Evolutionary conservation across 108 stramenopile species (phyloP).

Genomic region (Cyclotella baltica): DNA sequence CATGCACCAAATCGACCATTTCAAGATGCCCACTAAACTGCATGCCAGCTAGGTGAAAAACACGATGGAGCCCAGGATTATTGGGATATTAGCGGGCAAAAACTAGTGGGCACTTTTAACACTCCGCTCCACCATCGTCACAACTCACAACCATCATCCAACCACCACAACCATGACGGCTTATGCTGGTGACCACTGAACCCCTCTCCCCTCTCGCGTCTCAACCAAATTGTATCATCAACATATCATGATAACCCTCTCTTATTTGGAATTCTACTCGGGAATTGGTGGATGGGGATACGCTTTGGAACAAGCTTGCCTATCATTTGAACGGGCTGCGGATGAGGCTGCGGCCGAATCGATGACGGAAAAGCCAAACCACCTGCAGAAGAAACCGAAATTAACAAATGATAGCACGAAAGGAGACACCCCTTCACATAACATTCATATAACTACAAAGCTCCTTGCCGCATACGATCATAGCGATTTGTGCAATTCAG

Average conservation of each 20-base stretch:
- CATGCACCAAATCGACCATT: no score
- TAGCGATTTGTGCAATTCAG: constrained; percentile 72
- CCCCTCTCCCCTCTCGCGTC: background rate
- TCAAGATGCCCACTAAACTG: no score
- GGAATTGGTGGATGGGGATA: constrained; percentile 92
- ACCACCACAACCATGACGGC: no score
- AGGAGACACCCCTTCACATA: background rate
- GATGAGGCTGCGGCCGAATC: background rate
- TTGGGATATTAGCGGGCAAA: background rate
- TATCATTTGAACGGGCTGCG: constrained; percentile 28
- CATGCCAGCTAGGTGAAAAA: no score
- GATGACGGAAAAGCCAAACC: background rate
- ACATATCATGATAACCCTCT: constrained; percentile 54
- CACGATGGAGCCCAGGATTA: no score
- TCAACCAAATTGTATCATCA: background rate
- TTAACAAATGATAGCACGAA: background rate
- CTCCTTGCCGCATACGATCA: constrained; percentile 82
- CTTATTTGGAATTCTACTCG: constrained; percentile 92
- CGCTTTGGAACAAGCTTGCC: constrained; percentile 70
- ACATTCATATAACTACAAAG: constrained; percentile 23
- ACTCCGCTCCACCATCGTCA: background rate
- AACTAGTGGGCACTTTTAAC: background rate
- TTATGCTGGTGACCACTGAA: background rate
- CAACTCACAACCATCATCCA: background rate
- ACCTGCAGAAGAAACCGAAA: constrained; percentile 10